These are phyloP conservation scores for Nicotiana knightiana DNA, from an alignment of 257 asterid genomes.

Conservation along the genomic window DNA sequence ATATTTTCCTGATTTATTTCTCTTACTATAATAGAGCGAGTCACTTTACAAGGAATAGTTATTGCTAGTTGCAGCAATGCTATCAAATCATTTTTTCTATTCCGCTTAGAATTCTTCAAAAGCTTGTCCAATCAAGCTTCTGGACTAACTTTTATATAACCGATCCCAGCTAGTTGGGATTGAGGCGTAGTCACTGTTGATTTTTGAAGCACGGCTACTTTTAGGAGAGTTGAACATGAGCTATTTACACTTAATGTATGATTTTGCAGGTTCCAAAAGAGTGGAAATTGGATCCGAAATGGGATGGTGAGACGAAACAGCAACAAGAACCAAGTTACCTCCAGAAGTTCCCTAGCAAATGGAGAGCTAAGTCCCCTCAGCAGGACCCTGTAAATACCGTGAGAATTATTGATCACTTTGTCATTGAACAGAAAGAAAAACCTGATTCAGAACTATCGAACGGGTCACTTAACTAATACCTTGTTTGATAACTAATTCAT, in stretches of 20 bases:
- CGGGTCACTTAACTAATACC: conserved; percentile 28
- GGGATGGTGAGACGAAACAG: conserved; percentile 70
- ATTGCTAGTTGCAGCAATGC: too few relatives aligned
- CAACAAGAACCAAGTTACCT: conserved; percentile 47
- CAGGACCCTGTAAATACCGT: conserved; percentile 79
- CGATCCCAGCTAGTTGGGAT: not conserved
- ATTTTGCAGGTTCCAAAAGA: conserved; percentile 76
- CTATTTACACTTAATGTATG: not conserved
- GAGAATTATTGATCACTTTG: conserved; percentile 72
- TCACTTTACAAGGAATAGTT: too few relatives aligned
- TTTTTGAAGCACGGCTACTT: not conserved
- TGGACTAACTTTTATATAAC: not conserved
- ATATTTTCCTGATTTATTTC: too few relatives aligned
- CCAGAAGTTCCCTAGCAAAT: conserved; percentile 82
- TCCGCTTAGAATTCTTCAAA: too few relatives aligned
- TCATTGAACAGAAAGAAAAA: conserved; percentile 42
- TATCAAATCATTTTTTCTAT: too few relatives aligned
- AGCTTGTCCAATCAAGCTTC: not conserved
- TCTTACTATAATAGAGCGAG: not conserved
- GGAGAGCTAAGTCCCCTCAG: conserved; percentile 58
- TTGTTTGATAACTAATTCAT: not conserved
- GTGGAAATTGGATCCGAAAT: conserved; percentile 90
- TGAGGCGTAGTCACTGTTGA: not conserved
- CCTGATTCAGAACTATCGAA: conserved; percentile 30
- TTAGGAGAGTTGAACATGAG: not conserved